These are phyloP conservation scores for Didymellaceae sp. DNA, from an alignment of 2,329 filamentous ascomycete species.

Conservation along the genomic window DNA sequence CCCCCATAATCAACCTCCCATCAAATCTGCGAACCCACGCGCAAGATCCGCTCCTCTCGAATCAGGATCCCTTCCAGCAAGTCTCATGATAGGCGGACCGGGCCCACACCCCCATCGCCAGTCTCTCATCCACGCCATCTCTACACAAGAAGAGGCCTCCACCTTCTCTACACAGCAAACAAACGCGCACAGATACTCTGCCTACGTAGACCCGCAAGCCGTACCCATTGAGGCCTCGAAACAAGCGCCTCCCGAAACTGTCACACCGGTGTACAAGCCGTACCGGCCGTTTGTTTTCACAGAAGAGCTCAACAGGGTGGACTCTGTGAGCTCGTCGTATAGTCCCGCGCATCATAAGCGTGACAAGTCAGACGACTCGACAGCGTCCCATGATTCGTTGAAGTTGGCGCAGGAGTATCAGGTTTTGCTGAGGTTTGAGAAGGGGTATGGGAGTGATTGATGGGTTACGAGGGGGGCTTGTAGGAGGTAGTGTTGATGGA, in stretches of 20 bases:
- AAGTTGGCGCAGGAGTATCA: conserved; percentile 37
- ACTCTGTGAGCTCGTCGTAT: conserved; percentile 5
- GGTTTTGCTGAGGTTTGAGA: conserved; percentile 28
- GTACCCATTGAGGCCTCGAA: not conserved
- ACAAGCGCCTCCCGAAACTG: not conserved
- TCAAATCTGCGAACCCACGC: conserved; percentile 8
- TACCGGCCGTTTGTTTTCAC: conserved; percentile 7
- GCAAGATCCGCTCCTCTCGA: conserved; percentile 9
- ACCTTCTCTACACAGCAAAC: not conserved
- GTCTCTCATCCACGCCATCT: not conserved
- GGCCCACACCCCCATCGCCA: conserved; percentile 5
- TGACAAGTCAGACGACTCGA: conserved; percentile 20
- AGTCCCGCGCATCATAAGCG: conserved; percentile 22
- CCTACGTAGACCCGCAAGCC: not conserved
- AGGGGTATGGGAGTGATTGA: conserved; percentile 24
- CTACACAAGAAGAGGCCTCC: not conserved
- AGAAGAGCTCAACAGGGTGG: conserved; percentile 1
- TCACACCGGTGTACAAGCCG: conserved; percentile 2
- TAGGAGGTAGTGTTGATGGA: not conserved
- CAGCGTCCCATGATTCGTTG: conserved; percentile 24
- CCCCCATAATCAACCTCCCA: not conserved
- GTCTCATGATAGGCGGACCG: conserved; percentile 27
- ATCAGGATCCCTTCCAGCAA: conserved; percentile 22
- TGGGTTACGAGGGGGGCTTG: not conserved
- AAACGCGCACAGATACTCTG: conserved; percentile 11